Evolutionary conservation across 306 rosid genomes (phyloP), one percentile per base, ranked within the genome.

Genomic region (Prunus mira): DNA sequence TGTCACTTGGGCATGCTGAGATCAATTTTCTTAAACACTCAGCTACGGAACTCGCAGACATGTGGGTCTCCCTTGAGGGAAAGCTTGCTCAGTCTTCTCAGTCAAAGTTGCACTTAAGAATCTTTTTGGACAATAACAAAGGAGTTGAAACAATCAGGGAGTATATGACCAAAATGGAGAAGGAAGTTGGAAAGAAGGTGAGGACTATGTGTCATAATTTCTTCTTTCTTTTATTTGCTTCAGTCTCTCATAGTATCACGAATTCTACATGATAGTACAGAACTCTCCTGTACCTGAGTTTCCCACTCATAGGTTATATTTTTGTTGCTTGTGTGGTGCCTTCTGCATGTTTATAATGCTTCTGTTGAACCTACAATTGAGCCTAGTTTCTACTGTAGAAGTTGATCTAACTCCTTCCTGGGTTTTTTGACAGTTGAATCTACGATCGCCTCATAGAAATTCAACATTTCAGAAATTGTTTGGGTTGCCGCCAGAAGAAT

Each of bases 161-260:
- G 20, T 95, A 92, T 74, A 85, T 95, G 86, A 87, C 81, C 69
- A 95, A 86, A 91, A 90, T 86, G 89, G 98, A 86, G 82, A 95
- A 89, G 83, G 98, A 95, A 87, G 97, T 95, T n/a, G 98, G 98
- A 66, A 95, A 88, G 86, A 92, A 89, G 90, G 98, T 90, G 72
- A 73, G 71, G 25, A 70, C 74, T 51, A 43, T 20, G 68, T 22
- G 8, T 47, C 34, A 68, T 24, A 8, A 14, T 66, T 38, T 51
- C 32, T 27, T 38, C 49, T 69, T 68, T 55, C 41, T 28, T 46
- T 63, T 12, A 30, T 56, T 52, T 27, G 15, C 56, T 61, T 70
- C 61, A 52, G 51, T 71, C 32, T 12, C 12, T 13, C 50, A 46
- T 47, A 11, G 15, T 12, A 47, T 47, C 52, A 47, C 9, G 0